A percentile compares a stretch with the other conserved stretches of the same genome.
These are phyloP conservation scores for Capsicum baccatum DNA, from an alignment of 257 asterid genomes.

Conservation along the genomic window DNA sequence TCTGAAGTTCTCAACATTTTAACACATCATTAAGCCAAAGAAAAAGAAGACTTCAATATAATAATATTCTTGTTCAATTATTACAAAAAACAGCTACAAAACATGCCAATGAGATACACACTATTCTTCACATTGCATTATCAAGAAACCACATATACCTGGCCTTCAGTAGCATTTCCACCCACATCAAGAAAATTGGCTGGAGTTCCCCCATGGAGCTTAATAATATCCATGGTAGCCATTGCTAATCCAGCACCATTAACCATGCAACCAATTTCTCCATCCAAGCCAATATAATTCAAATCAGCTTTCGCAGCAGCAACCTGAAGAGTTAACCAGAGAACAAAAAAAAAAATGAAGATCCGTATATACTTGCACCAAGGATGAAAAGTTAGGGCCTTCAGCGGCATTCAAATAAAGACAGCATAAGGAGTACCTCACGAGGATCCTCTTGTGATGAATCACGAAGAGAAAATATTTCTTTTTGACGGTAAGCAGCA, in stretches of 20 bases:
- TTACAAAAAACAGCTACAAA: neutral
- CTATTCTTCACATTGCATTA: neutral
- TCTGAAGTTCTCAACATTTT: neutral
- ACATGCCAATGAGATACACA: neutral
- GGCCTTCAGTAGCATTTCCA: conserved; percentile 96
- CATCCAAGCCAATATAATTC: conserved; percentile 97
- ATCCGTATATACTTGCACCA: neutral
- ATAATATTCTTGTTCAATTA: neutral
- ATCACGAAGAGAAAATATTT: conserved; percentile 81
- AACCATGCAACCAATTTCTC: conserved; percentile 99
- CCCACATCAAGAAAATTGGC: conserved; percentile 99
- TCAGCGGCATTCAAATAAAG: neutral
- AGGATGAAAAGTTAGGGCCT: neutral
- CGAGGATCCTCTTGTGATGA: conserved; percentile 98
- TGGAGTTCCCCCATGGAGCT: conserved; percentile 98
- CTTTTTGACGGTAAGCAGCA: conserved; percentile 93
- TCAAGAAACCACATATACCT: conserved; percentile 53
- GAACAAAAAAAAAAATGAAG: neutral
- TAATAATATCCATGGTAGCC: conserved; percentile 99
- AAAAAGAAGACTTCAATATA: neutral
- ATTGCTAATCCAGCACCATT: conserved; percentile 99
- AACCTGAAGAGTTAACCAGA: conserved; percentile 53
- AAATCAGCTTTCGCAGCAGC: conserved; percentile 97
- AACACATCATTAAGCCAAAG: conserved; percentile 15
- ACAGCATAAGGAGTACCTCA: conserved; percentile 61